These are phyloP conservation scores for Calonectria leucothoes DNA, from an alignment of 2,329 filamentous ascomycete species.

Conservation along the genomic window DNA sequence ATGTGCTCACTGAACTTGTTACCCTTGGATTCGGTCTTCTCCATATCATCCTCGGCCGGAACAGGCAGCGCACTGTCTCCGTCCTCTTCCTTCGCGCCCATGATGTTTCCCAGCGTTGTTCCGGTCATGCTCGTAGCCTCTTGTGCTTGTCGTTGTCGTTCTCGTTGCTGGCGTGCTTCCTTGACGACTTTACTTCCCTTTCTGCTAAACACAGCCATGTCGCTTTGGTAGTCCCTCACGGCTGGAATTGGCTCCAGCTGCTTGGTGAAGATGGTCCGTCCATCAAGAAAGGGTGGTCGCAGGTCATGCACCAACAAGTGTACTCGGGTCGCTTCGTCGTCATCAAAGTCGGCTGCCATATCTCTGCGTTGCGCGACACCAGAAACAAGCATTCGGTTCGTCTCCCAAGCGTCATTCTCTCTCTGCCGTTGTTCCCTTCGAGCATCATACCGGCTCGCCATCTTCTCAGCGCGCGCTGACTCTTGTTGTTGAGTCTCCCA, in stretches of 20 bases:
- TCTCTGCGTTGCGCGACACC: slow-evolving; percentile 92
- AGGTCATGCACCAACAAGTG: slow-evolving; percentile 95
- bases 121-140: slow-evolving; percentile 94
- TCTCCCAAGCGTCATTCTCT: slow-evolving; percentile 98
- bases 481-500: slow-evolving; percentile 85
- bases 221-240: slow-evolving; percentile 92
- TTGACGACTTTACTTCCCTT: slow-evolving; percentile 95
- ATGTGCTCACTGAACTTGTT: slow-evolving; percentile 91
- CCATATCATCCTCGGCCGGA: slow-evolving; percentile 75
- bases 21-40: slow-evolving; percentile 59
- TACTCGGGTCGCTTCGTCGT: slow-evolving; percentile 89
- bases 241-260: slow-evolving; percentile 95
- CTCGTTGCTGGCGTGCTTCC: slow-evolving; percentile 90
- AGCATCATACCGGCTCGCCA: slow-evolving; percentile 75
- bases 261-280: slow-evolving; percentile 95
- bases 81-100: slow-evolving; percentile 94
- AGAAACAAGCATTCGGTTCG: slow-evolving; percentile 97
- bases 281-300: slow-evolving; percentile 93
- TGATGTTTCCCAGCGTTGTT: slow-evolving; percentile 91
- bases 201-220: slow-evolving; percentile 97
- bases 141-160: slow-evolving; percentile 93
- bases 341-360: slow-evolving; percentile 85
- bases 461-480: slow-evolving; percentile 81
- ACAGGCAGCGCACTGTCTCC: slow-evolving; percentile 89
- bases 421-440: slow-evolving; percentile 87